Evolutionary conservation across 441 rosid genomes (phyloP).

Genomic region (Populus hybrid): DNA sequence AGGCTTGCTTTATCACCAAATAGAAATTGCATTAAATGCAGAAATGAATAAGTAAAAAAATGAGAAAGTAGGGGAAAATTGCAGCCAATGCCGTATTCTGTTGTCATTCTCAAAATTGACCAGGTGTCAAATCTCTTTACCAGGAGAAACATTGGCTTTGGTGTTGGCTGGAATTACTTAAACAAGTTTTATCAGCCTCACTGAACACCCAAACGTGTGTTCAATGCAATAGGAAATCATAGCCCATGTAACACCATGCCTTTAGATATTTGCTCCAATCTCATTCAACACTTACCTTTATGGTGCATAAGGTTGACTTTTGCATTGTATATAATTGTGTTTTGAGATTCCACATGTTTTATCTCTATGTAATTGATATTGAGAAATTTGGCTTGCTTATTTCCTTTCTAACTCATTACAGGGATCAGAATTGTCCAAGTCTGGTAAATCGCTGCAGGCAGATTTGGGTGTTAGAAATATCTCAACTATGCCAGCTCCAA

Average conservation of each 20-base stretch:
- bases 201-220: not conserved
- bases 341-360: not conserved
- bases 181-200: not conserved
- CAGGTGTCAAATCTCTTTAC: not conserved
- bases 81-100: not conserved
- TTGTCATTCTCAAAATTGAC: not conserved
- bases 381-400: conserved; percentile 26
- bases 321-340: not conserved
- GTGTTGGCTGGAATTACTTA: not conserved
- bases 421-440: conserved; percentile 37
- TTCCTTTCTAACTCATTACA: conserved; percentile 33
- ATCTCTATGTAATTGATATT: conserved; percentile 13
- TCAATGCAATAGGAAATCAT: not conserved
- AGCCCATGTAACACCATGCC: not conserved
- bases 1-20: not conserved
- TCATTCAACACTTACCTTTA: not conserved
- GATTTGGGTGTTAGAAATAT: conserved; percentile 29
- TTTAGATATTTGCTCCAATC: not conserved
- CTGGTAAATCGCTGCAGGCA: conserved; percentile 25
- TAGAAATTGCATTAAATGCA: not conserved
- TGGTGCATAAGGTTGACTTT: not conserved
- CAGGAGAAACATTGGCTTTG: not conserved
- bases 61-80: not conserved
- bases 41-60: not conserved
- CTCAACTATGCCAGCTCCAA: conserved; percentile 50